Percentiles rank a stretch among this genome's conserved stretches.
Conservation (phyloP, 495 filamentous ascomycete genomes). For the Hyphodiscus hymeniophilus region DNA sequence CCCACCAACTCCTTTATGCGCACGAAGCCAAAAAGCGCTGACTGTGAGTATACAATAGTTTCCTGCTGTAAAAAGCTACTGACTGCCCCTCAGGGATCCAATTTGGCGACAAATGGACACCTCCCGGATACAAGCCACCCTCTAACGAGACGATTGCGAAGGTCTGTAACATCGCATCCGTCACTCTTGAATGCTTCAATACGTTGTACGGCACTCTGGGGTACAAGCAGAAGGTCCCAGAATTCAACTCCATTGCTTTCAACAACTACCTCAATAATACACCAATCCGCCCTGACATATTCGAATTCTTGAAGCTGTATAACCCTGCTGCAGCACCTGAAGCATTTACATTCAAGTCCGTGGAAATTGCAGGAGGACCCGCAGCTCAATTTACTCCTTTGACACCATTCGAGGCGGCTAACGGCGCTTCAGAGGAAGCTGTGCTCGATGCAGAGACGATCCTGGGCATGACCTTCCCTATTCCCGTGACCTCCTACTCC, state of each 20-base stretch:
- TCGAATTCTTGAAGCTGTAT: slow-evolving; percentile 41
- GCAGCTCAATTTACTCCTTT: slow-evolving; percentile 41
- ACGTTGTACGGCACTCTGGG: slow-evolving; percentile 45
- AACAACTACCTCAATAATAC: slow-evolving; percentile 62
- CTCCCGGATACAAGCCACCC: slow-evolving; percentile 8
- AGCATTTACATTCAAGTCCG: slow-evolving; percentile 52
- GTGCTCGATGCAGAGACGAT: slow-evolving; percentile 68
- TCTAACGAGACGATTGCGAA: slow-evolving; percentile 3
- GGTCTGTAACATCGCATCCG: slow-evolving; percentile 42
- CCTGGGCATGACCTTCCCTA: slow-evolving; percentile 48
- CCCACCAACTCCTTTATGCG: slow-evolving; percentile 56
- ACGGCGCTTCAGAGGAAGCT: slow-evolving; percentile 46
- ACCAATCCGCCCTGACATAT: slow-evolving; percentile 50
- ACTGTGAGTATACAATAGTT: not conserved
- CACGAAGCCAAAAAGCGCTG: slow-evolving; percentile 1
- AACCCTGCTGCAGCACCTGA: slow-evolving; percentile 33
- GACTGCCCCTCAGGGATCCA: not conserved
- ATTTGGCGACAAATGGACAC: not conserved
- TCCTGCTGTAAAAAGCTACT: not conserved
- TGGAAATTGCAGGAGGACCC: slow-evolving; percentile 50
- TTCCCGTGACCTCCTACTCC: slow-evolving; percentile 52
- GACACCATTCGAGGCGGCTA: slow-evolving; percentile 7
- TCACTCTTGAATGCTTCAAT: slow-evolving; percentile 44
- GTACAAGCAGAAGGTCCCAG: slow-evolving; percentile 25
- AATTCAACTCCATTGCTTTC: slow-evolving; percentile 48